Conservation (phyloP, 371 early-diverging fungal species). For the Mucor indicus region DNA sequence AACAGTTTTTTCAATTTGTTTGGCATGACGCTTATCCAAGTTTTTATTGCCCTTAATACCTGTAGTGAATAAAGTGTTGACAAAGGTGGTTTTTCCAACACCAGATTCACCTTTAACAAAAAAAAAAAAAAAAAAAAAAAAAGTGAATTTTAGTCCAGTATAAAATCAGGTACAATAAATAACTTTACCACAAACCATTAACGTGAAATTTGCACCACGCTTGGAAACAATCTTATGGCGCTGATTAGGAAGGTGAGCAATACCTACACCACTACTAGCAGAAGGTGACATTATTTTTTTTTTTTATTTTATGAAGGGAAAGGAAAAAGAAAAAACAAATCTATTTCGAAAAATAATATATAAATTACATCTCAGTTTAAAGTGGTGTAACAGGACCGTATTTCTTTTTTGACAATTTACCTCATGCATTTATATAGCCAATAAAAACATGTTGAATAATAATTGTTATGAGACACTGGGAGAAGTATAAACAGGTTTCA, state of each 20-base stretch:
- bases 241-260: conserved; percentile 97
- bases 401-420: conserved; percentile 15
- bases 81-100: conserved; percentile 74
- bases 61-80: conserved; percentile 77
- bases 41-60: conserved; percentile 60
- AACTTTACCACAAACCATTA: conserved; percentile 90
- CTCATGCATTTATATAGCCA: conserved; percentile 14
- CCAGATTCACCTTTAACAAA: conserved; percentile 49
- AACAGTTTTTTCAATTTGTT: conserved; percentile 63
- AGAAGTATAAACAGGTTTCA: too few species aligned
- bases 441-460: too few species aligned
- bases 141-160: too few species aligned
- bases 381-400: conserved; percentile 11
- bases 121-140: too few species aligned
- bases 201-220: conserved; percentile 85
- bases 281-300: conserved; percentile 36
- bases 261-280: conserved; percentile 72
- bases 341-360: too few species aligned
- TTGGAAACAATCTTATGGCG: conserved; percentile 89
- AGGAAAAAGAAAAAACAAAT: not conserved
- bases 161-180: too few species aligned
- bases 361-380: conserved; percentile 7
- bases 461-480: too few species aligned
- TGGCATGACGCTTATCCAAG: conserved; percentile 39
- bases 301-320: not conserved